These are phyloP conservation scores for Kwoniella sp. DNA, from an alignment of 768 basidiomycete species.

Conservation along the genomic window DNA sequence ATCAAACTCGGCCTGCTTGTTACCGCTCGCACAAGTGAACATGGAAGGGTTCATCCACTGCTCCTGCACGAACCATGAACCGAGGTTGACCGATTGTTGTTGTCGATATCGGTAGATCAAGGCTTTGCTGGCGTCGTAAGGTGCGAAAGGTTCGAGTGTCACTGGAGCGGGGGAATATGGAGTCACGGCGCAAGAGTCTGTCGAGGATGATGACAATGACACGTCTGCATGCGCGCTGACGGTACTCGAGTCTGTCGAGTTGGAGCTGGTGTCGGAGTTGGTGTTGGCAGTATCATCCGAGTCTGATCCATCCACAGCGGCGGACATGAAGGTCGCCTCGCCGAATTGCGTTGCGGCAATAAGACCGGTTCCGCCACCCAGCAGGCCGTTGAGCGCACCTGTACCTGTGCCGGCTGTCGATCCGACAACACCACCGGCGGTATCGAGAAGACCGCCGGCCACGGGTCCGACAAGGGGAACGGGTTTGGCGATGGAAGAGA, in stretches of 20 bases:
- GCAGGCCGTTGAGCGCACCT: constrained; percentile 23
- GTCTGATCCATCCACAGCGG: background rate
- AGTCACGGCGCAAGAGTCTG: constrained; percentile 26
- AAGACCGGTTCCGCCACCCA: constrained; percentile 24
- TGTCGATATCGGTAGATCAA: constrained; percentile 65
- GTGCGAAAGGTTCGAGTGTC: constrained; percentile 58
- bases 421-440: constrained; percentile 26
- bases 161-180: constrained; percentile 41
- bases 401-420: constrained; percentile 11
- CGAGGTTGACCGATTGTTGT: constrained; percentile 68
- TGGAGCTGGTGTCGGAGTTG: background rate
- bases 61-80: constrained; percentile 74
- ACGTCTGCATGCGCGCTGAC: background rate
- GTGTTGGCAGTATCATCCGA: background rate
- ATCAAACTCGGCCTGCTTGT: constrained; percentile 65
- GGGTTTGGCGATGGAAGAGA: constrained; percentile 37
- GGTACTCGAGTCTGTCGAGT: background rate
- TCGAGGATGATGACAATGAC: background rate
- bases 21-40: constrained; percentile 64
- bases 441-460: constrained; percentile 31
- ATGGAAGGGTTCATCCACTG: constrained; percentile 73
- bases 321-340: constrained; percentile 7
- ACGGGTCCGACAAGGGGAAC: constrained; percentile 28
- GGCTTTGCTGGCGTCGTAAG: constrained; percentile 62
- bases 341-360: constrained; percentile 21